A percentile compares a stretch with the other conserved stretches of the same genome.
Conservation (phyloP, 352 stramenopile genomes). For the Globisporangium cederbergense region DNA sequence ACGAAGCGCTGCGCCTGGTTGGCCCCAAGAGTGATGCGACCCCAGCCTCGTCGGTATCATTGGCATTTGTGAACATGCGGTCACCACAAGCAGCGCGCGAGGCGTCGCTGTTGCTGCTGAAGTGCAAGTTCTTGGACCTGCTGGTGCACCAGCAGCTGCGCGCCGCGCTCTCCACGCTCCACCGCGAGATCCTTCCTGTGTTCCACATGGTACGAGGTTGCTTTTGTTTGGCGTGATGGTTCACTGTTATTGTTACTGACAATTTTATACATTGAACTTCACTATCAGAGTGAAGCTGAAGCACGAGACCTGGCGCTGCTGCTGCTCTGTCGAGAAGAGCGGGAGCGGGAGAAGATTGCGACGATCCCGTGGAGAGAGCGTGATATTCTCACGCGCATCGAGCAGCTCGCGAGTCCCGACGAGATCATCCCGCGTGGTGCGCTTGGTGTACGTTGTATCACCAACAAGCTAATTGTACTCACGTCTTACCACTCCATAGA, state of each 20-base stretch:
- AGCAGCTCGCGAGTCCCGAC: slow-evolving; percentile 55
- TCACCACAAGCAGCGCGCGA: slow-evolving; percentile 34
- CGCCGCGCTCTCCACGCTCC: slow-evolving; percentile 51
- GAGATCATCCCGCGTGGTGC: slow-evolving; percentile 64
- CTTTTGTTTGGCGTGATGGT: background rate
- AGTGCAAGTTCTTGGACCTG: slow-evolving; percentile 64
- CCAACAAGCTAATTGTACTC: no score
- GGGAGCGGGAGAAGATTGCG: slow-evolving; percentile 32
- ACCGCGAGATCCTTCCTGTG: slow-evolving; percentile 58
- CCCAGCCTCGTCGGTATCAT: background rate
- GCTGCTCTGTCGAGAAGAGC: slow-evolving; percentile 47
- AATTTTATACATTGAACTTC: background rate
- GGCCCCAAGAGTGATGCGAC: background rate
- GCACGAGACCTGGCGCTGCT: slow-evolving; percentile 49
- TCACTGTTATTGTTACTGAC: slow-evolving; percentile 5
- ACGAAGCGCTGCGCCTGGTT: slow-evolving; percentile 47
- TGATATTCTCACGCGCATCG: slow-evolving; percentile 42
- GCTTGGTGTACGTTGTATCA: slow-evolving; percentile 31
- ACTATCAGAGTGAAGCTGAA: slow-evolving; percentile 38
- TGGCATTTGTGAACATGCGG: slow-evolving; percentile 34
- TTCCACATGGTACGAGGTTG: slow-evolving; percentile 26
- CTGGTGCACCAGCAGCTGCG: slow-evolving; percentile 36
- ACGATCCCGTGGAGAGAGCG: slow-evolving; percentile 40
- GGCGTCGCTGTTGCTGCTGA: slow-evolving; percentile 49
- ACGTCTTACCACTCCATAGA: no score